Evolutionary conservation across 139 green algal genomes (phyloP).

Genomic region (Picochlorum sp.): DNA sequence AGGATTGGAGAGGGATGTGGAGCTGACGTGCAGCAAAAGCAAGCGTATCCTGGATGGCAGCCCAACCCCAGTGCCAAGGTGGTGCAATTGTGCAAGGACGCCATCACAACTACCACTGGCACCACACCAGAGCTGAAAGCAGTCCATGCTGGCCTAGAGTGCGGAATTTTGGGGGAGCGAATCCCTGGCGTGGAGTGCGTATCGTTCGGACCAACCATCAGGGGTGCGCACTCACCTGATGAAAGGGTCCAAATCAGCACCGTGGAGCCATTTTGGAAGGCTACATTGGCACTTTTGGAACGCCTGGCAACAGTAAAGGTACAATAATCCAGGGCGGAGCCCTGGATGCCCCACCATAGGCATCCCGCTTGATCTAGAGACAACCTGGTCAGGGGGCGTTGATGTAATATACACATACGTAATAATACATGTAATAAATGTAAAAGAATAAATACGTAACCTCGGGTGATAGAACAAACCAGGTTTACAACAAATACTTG

Average conservation of each 20-base stretch:
- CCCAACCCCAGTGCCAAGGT: conserved; percentile 42
- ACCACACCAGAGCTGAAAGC: conserved; percentile 34
- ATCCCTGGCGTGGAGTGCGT: conserved; percentile 54
- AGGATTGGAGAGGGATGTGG: conserved; percentile 29
- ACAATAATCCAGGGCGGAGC: no score
- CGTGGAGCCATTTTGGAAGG: conserved; percentile 54
- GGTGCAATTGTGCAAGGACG: conserved; percentile 29
- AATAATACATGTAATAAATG: no score
- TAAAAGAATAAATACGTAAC: no score
- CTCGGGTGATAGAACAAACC: no score
- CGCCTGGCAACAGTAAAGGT: conserved; percentile 24
- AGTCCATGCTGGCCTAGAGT: conserved; percentile 74
- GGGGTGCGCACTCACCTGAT: conserved; percentile 58
- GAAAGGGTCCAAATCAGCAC: conserved; percentile 51
- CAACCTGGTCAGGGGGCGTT: no score
- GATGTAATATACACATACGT: no score
- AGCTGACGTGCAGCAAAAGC: conserved; percentile 20
- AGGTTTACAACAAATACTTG: no score
- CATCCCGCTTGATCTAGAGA: no score
- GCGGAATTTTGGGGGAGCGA: conserved; percentile 67
- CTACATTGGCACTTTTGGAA: conserved; percentile 42
- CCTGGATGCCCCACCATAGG: no score
- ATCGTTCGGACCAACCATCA: conserved; percentile 65
- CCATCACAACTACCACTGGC: conserved; percentile 26
- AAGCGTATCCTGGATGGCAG: conserved; percentile 64